Conservation (phyloP, 805 yeast genomes). For the Lipomyces lipofer region DNA sequence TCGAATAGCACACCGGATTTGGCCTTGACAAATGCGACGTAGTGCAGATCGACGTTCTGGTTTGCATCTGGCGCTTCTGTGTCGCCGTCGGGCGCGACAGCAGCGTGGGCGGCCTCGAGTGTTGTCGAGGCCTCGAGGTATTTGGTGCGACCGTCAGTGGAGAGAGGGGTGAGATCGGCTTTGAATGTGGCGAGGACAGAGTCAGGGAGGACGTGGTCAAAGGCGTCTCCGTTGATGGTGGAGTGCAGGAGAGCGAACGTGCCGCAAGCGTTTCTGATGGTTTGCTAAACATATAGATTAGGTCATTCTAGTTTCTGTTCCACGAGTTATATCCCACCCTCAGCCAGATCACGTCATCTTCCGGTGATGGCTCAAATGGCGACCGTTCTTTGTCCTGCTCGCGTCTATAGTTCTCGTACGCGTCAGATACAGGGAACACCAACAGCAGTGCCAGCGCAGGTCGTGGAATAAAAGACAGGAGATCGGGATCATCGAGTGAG, state of each 20-base stretch:
- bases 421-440: slow-evolving; percentile 73
- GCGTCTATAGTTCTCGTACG: slow-evolving; percentile 55
- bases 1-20: slow-evolving; percentile 66
- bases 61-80: slow-evolving; percentile 46
- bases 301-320: neutral
- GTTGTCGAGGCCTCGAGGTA: slow-evolving; percentile 47
- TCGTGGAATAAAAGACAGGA: slow-evolving; percentile 75
- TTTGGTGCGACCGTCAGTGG: slow-evolving; percentile 43
- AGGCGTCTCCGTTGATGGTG: slow-evolving; percentile 43
- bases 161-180: slow-evolving; percentile 26
- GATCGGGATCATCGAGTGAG: slow-evolving; percentile 80
- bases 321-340: slow-evolving; percentile 3
- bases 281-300: slow-evolving; percentile 52
- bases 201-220: slow-evolving; percentile 36
- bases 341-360: slow-evolving; percentile 62
- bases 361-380: slow-evolving; percentile 23
- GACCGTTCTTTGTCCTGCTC: slow-evolving; percentile 42
- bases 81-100: slow-evolving; percentile 42
- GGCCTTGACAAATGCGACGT: slow-evolving; percentile 67
- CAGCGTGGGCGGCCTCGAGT: slow-evolving; percentile 45
- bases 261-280: slow-evolving; percentile 89
- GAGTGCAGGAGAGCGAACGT: slow-evolving; percentile 82
- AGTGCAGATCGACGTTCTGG: slow-evolving; percentile 64
- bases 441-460: slow-evolving; percentile 77
- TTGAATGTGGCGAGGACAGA: slow-evolving; percentile 36